These are phyloP conservation scores for Hypoxylon sp. DNA, from an alignment of 2,329 filamentous ascomycete species.

Conservation along the genomic window DNA sequence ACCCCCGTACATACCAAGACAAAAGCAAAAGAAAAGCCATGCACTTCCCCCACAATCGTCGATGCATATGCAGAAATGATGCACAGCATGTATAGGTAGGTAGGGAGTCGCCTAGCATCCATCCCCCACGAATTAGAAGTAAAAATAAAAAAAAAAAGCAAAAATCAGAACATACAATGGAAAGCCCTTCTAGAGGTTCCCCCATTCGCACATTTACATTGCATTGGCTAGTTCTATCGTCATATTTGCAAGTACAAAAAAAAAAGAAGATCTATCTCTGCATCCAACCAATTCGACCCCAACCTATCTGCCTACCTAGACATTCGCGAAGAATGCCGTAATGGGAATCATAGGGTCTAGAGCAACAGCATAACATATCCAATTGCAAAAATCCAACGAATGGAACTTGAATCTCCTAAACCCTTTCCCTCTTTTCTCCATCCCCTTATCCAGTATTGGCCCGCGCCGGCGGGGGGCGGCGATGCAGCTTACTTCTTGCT, in stretches of 20 bases:
- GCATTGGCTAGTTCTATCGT: constrained; percentile 18
- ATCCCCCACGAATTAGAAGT: constrained; percentile 29
- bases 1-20: constrained; percentile 1
- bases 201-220: background rate
- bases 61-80: constrained; percentile 35
- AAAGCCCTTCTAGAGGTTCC: too few relatives aligned
- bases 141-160: constrained; percentile 3
- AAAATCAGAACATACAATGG: too few relatives aligned
- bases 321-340: constrained; percentile 21
- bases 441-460: constrained; percentile 2
- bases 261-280: too few relatives aligned
- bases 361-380: constrained; percentile 10
- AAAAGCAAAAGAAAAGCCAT: constrained; percentile 20
- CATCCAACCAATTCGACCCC: too few relatives aligned
- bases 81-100: constrained; percentile 34
- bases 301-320: too few relatives aligned
- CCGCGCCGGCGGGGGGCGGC: background rate
- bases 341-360: constrained; percentile 4
- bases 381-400: constrained; percentile 33
- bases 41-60: constrained; percentile 39
- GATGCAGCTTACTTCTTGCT: constrained; percentile 51
- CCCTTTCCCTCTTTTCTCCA: too few relatives aligned
- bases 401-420: too few relatives aligned
- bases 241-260: constrained; percentile 23
- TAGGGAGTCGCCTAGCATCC: constrained; percentile 4